Conservation (phyloP, 345 rosid genomes). For the Camelina sativa region DNA sequence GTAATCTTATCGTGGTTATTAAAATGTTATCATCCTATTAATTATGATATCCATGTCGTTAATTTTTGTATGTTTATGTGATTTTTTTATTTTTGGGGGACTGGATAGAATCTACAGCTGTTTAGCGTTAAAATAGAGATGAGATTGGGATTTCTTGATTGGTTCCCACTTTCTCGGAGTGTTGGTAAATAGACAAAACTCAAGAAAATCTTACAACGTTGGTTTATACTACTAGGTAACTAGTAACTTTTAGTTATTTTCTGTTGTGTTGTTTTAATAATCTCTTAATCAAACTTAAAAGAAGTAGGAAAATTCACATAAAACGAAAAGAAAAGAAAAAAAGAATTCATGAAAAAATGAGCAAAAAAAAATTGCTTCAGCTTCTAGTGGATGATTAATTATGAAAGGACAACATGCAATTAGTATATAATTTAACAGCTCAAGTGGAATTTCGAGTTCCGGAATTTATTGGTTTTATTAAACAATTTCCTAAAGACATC, state of each 20-base stretch:
- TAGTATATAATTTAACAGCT: conserved; percentile 7
- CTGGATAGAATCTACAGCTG: conserved; percentile 35
- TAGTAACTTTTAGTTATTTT: no score
- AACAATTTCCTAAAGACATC: conserved; percentile 31
- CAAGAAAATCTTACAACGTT: no score
- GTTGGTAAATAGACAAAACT: background rate
- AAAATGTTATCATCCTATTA: conserved; percentile 21
- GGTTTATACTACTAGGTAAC: background rate
- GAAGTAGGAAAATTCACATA: background rate
- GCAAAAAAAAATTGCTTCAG: no score
- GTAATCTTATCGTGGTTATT: conserved; percentile 27
- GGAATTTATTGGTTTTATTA: conserved; percentile 36
- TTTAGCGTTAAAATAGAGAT: conserved; percentile 19
- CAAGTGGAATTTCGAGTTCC: conserved; percentile 38
- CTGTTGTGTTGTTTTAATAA: no score
- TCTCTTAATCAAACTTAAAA: background rate
- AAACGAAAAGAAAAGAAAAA: no score
- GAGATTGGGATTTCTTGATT: conserved; percentile 36
- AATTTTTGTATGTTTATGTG: conserved; percentile 28
- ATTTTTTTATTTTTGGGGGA: conserved; percentile 3
- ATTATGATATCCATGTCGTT: conserved; percentile 15
- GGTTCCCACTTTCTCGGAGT: conserved; percentile 37
- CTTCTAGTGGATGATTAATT: conserved; percentile 10
- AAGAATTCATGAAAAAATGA: no score
- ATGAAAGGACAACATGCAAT: conserved; percentile 14